Conservation (phyloP, 2,329 filamentous ascomycete species). For the Pseudogymnoascus sp. region DNA sequence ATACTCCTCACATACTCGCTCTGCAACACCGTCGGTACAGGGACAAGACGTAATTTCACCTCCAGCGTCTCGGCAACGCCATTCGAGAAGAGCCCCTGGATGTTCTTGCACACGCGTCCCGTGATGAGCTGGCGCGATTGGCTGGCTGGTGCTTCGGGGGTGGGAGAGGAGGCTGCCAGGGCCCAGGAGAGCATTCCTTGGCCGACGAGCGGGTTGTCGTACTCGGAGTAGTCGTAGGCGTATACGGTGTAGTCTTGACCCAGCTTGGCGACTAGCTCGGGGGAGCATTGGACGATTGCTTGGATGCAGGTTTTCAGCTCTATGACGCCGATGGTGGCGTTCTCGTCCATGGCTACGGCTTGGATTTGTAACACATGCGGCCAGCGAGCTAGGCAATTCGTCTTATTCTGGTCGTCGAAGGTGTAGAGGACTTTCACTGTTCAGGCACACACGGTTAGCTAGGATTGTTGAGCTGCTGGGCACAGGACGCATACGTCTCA, state of each 20-base stretch:
- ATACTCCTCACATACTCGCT: constrained; percentile 52
- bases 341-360: constrained; percentile 70
- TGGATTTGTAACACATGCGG: constrained; percentile 72
- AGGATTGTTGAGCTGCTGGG: not conserved
- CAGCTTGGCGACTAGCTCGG: constrained; percentile 68
- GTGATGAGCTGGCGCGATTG: constrained; percentile 68
- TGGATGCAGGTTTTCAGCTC: constrained; percentile 82
- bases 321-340: constrained; percentile 63
- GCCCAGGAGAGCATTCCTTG: constrained; percentile 91
- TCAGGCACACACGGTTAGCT: constrained; percentile 16
- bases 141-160: constrained; percentile 44
- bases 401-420: constrained; percentile 81
- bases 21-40: constrained; percentile 51
- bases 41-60: constrained; percentile 80
- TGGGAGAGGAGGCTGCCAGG: constrained; percentile 48
- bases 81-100: constrained; percentile 74
- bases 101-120: constrained; percentile 79
- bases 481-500: constrained; percentile 51
- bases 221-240: constrained; percentile 92
- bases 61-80: constrained; percentile 83
- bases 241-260: constrained; percentile 88
- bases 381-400: constrained; percentile 81
- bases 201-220: constrained; percentile 83
- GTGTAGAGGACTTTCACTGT: constrained; percentile 95
- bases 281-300: constrained; percentile 69